phyloP scores from a whole-genome alignment of 257 asterid genomes.

The Lithospermum erythrorhizon region DNA sequence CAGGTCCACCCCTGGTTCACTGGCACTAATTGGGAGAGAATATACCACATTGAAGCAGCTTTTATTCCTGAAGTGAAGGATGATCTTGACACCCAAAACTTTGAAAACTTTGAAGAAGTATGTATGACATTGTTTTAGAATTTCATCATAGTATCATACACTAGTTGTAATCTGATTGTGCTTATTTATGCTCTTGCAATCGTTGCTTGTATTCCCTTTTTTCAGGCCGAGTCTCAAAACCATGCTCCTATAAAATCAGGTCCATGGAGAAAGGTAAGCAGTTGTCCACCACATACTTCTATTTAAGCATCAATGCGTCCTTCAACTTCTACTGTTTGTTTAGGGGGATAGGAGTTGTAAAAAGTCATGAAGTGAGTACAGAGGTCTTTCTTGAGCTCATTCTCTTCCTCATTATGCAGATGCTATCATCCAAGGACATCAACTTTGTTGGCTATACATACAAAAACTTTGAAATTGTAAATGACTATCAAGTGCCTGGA shows the following conservation, averaged over 20 bases:
- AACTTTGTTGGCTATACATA: constrained; percentile 96
- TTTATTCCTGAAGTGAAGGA: constrained; percentile 88
- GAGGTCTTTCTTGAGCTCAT: constrained; percentile 8
- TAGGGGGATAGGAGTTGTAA: no score
- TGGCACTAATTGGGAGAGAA: constrained; percentile 67
- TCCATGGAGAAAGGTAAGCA: constrained; percentile 93
- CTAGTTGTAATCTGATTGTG: constrained; percentile 4
- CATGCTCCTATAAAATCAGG: constrained; percentile 67
- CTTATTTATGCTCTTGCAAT: neutral
- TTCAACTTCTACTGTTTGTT: neutral
- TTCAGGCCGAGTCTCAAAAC: constrained; percentile 57
- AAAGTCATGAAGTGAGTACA: neutral
- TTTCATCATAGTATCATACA: neutral
- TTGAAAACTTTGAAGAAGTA: constrained; percentile 95
- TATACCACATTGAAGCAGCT: constrained; percentile 83
- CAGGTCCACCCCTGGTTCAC: constrained; percentile 84
- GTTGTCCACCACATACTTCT: neutral
- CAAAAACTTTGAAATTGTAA: constrained; percentile 95
- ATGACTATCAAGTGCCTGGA: constrained; percentile 93
- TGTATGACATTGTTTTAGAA: neutral
- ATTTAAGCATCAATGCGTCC: neutral
- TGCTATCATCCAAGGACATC: constrained; percentile 92
- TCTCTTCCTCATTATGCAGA: constrained; percentile 31
- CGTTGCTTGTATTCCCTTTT: constrained; percentile 8
- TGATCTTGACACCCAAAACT: constrained; percentile 92